Percentiles rank a stretch among this genome's conserved stretches.
Evolutionary conservation across 768 basidiomycete genomes (phyloP).

Genomic region (Suillus alpinus): DNA sequence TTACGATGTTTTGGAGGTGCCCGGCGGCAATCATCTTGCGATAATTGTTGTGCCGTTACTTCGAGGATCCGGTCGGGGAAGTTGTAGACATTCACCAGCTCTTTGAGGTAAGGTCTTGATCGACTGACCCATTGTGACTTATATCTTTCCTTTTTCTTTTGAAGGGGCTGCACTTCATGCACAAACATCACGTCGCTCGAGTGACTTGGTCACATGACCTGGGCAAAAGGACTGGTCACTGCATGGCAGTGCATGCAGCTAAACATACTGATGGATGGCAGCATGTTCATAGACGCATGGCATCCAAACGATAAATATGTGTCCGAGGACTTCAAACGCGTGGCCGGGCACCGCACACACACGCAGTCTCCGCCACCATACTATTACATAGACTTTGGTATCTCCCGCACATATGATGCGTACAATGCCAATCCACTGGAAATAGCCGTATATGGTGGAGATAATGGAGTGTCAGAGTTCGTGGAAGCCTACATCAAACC

Average conservation of each 20-base stretch:
- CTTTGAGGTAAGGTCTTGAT: slow-evolving; percentile 16
- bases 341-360: slow-evolving; percentile 28
- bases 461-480: slow-evolving; percentile 42
- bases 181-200: slow-evolving; percentile 29
- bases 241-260: too few relatives aligned
- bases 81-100: slow-evolving; percentile 22
- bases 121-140: too few relatives aligned
- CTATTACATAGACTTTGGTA: slow-evolving; percentile 36
- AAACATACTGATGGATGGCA: slow-evolving; percentile 34
- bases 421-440: slow-evolving; percentile 24
- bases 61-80: slow-evolving; percentile 18
- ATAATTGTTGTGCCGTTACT: slow-evolving; percentile 26
- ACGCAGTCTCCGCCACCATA: slow-evolving; percentile 30
- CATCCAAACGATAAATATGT: slow-evolving; percentile 18
- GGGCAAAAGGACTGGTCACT: slow-evolving; percentile 30
- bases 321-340: slow-evolving; percentile 4
- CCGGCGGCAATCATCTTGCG: slow-evolving; percentile 3
- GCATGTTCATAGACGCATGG: slow-evolving; percentile 24
- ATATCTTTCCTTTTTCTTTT: too few relatives aligned
- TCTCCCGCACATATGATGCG: slow-evolving; percentile 31
- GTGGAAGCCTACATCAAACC: slow-evolving; percentile 19
- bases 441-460: slow-evolving; percentile 35
- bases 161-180: slow-evolving; percentile 38
- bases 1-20: slow-evolving; percentile 12
- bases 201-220: slow-evolving; percentile 10